Conservation (phyloP, 2,329 filamentous ascomycete genomes). For the Neospermospora avenae region DNA sequence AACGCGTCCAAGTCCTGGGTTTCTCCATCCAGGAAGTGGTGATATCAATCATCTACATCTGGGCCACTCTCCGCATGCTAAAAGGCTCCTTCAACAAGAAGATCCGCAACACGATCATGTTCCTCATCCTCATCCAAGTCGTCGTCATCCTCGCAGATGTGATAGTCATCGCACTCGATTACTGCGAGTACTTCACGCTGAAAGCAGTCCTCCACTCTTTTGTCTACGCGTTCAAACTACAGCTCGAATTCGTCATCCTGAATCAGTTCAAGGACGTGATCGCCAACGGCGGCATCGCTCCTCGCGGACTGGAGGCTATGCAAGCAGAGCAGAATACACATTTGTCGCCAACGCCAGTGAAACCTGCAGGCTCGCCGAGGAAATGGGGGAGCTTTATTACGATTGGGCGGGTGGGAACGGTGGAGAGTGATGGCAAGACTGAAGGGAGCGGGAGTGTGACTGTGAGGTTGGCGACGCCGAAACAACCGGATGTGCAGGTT, state of each 20-base stretch:
- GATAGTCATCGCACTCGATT: neutral
- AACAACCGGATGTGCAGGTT: neutral
- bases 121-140: conserved; percentile 4
- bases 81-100: conserved; percentile 3
- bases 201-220: neutral
- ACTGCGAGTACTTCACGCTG: conserved; percentile 1
- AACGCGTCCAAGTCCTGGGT: conserved; percentile 43
- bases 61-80: conserved; percentile 11
- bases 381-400: conserved; percentile 2
- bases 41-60: conserved; percentile 44
- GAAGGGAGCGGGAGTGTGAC: neutral
- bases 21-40: conserved; percentile 47
- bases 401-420: neutral
- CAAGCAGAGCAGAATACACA: neutral
- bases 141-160: neutral
- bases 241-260: conserved; percentile 1
- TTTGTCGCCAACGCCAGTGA: neutral
- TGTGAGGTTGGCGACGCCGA: neutral
- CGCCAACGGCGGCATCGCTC: neutral
- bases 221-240: neutral
- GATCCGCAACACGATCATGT: conserved; percentile 2
- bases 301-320: neutral
- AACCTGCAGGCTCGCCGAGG: neutral
- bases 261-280: conserved; percentile 1
- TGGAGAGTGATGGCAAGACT: neutral